Evolutionary conservation across 345 rosid species (phyloP).

Genomic region (Ceriops zippeliana): DNA sequence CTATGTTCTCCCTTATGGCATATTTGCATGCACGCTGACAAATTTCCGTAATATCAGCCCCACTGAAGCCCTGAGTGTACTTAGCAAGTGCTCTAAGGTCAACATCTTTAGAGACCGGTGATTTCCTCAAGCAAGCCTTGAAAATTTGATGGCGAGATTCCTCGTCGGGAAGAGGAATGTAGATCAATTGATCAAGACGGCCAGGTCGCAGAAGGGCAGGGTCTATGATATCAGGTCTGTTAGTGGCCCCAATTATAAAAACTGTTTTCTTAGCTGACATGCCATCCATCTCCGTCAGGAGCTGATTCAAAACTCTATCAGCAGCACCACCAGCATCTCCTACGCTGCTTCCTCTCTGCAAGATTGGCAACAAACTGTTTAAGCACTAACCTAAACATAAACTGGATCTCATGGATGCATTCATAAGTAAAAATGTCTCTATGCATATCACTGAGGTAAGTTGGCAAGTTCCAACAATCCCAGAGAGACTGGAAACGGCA

Average conservation of each 20-base stretch:
- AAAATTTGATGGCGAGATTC: conserved; percentile 80
- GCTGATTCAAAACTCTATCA: conserved; percentile 91
- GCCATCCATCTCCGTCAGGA: conserved; percentile 97
- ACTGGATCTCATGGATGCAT: not conserved
- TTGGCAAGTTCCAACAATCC: not conserved
- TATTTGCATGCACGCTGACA: conserved; percentile 94
- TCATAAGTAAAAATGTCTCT: not conserved
- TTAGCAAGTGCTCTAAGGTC: conserved; percentile 86
- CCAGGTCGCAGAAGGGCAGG: conserved; percentile 95
- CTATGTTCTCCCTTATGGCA: conserved; percentile 90
- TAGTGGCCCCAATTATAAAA: conserved; percentile 92
- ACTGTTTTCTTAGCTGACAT: conserved; percentile 95
- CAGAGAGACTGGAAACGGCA: not conserved
- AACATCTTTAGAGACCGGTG: conserved; percentile 82
- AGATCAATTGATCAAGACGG: conserved; percentile 88
- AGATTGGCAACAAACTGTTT: not conserved
- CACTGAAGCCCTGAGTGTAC: conserved; percentile 89
- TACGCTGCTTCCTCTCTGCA: conserved; percentile 85
- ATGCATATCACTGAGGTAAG: not conserved
- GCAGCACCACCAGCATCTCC: conserved; percentile 99
- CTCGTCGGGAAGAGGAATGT: conserved; percentile 94
- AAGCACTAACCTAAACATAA: conserved; percentile 2
- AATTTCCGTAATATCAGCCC: conserved; percentile 95
- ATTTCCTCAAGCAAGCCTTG: conserved; percentile 86
- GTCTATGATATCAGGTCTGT: conserved; percentile 91